Evolutionary conservation across 805 yeast species (phyloP), one percentile per base, ranked within the genome.

Genomic region (Ogataea angusta): DNA sequence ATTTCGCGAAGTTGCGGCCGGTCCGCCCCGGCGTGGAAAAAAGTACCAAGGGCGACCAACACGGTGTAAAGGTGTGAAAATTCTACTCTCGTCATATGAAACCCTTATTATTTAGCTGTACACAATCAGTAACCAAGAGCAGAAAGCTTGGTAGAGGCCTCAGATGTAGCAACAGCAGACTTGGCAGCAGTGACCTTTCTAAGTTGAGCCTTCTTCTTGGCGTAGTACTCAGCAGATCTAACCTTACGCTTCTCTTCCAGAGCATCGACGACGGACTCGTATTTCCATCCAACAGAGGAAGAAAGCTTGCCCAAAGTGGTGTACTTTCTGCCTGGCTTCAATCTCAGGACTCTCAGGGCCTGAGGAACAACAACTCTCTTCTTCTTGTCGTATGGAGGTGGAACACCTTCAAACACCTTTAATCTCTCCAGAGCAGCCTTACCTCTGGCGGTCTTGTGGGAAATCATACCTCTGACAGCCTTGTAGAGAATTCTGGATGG

Each of bases 401-500:
- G 99, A 56, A 93, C 82, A 85, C 99, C 99, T 79, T 93, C 99
- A 67, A 87, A 93, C 63, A 91, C 98, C 91, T 93, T 88, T 66
- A 93, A 86, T 79, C 97, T 90, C 80, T 90, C 98, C 69, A 93
- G 75, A 66, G 99, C 99, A 70, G 98, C 98, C 80, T 87, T 85
- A 76, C 99, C 99, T 78, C 98, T 93, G 64, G 98, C 93, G 62
- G 99, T 93, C 89, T 93, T 93, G 90, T 93, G 98, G 71, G 96
- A 78, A 67, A 93, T 78, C 99, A 93, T 93, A 78, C 99, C 99
- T 72, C 96, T 86, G 72, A 93, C 75, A 68, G 99, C 97, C 85
- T 93, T 93, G 95, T 90, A 90, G 77, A 93, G 89, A 76, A 93
- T 91, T 79, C 98, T 89, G 54, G 98, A 90, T 74, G 99, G 99